phyloP scores from a whole-genome alignment of 1,284 basidiomycete species.

The Inonotus hispidus region DNA sequence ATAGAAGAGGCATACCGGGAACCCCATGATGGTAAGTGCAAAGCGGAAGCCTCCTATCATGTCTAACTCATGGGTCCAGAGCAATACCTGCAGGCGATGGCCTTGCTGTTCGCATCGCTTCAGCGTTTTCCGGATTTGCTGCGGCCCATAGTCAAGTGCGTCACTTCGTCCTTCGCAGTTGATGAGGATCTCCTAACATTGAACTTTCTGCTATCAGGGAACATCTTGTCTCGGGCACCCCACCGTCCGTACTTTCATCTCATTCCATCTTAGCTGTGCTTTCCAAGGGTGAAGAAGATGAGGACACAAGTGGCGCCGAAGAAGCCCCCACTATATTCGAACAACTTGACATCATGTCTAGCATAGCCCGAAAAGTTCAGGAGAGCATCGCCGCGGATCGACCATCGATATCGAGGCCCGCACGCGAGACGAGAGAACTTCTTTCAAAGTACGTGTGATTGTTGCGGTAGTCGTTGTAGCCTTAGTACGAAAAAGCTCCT shows the following conservation, averaged over 20 bases:
- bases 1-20: conserved; percentile 78
- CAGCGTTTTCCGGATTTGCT: conserved; percentile 63
- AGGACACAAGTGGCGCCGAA: conserved; percentile 23
- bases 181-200: background rate
- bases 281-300: conserved; percentile 38
- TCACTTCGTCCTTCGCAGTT: conserved; percentile 1
- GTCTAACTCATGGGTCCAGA: conserved; percentile 39
- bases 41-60: background rate
- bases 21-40: conserved; percentile 53
- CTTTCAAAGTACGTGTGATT: conserved; percentile 30
- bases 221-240: conserved; percentile 57
- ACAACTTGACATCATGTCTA: conserved; percentile 53
- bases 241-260: conserved; percentile 57
- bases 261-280: conserved; percentile 64
- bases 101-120: conserved; percentile 62
- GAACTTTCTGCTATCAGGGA: conserved; percentile 31
- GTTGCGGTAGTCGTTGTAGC: background rate
- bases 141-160: conserved; percentile 64
- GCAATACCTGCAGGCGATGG: conserved; percentile 67
- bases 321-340: conserved; percentile 57
- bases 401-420: conserved; percentile 75
- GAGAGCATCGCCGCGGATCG: conserved; percentile 68
- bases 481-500: background rate
- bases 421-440: conserved; percentile 79
- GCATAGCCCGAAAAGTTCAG: conserved; percentile 68